A percentile compares a stretch with the other conserved stretches of the same genome.
These are phyloP conservation scores for Vitis hybrid DNA, from an alignment of 177 flowering plant species.

Conservation along the genomic window DNA sequence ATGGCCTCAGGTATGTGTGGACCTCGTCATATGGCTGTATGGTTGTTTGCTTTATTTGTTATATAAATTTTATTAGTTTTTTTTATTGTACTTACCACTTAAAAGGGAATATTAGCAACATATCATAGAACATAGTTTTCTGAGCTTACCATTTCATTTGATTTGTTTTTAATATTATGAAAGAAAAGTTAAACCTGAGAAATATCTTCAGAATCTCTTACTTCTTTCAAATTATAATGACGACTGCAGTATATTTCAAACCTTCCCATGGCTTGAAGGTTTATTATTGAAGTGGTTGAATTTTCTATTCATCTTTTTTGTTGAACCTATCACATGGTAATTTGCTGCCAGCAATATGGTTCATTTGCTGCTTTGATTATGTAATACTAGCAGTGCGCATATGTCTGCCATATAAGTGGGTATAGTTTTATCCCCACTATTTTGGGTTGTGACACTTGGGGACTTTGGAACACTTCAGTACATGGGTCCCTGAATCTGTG, in stretches of 20 bases:
- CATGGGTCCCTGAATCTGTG: neutral
- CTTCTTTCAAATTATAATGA: no score
- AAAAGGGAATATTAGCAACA: neutral
- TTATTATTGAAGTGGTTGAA: no score
- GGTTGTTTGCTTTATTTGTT: neutral
- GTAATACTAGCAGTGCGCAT: neutral
- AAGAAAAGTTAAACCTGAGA: no score
- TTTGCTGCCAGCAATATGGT: no score
- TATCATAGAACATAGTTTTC: neutral
- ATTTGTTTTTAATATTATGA: neutral
- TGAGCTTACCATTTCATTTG: neutral
- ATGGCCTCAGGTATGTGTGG: slow-evolving; percentile 67
- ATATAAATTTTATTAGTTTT: neutral
- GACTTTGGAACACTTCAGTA: neutral
- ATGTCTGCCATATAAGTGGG: no score
- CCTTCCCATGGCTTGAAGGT: no score
- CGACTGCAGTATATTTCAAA: no score
- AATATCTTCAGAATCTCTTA: no score
- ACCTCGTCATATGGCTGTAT: neutral
- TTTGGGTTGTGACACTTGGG: neutral
- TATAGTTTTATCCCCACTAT: neutral
- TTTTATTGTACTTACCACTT: neutral
- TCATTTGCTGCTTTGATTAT: neutral
- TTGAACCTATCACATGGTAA: no score
- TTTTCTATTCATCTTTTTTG: no score